Evolutionary conservation across 202 grass and related monocot genomes (phyloP).

Genomic region (Carex sylvatica): DNA sequence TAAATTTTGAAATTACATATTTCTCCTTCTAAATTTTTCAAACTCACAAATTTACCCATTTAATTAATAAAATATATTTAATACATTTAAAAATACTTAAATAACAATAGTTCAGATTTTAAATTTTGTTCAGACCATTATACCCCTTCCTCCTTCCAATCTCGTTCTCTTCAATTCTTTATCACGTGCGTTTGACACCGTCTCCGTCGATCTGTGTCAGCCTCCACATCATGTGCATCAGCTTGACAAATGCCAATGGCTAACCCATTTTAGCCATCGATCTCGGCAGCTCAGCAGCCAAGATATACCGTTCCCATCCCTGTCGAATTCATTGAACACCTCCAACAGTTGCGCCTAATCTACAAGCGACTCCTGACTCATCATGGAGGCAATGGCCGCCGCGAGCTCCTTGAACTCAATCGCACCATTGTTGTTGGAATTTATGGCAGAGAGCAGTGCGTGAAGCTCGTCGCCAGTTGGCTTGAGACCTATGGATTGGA

Average conservation of each 20-base stretch:
- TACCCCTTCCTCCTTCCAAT: no score
- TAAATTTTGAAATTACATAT: no score
- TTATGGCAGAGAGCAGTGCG: constrained; percentile 55
- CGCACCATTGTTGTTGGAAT: constrained; percentile 58
- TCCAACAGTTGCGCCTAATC: constrained; percentile 74
- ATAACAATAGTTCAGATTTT: no score
- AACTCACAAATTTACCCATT: no score
- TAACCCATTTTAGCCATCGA: constrained; percentile 67
- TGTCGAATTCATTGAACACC: constrained; percentile 69
- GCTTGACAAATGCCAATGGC: constrained; percentile 73
- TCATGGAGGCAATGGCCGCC: constrained; percentile 56
- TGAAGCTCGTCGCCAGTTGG: constrained; percentile 59
- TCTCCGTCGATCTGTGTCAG: constrained; percentile 64
- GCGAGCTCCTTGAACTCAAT: constrained; percentile 83
- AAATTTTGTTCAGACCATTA: no score
- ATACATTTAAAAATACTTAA: no score
- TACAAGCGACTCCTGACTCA: constrained; percentile 58
- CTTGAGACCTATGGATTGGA: constrained; percentile 56
- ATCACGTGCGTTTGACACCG: no score
- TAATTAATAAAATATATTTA: no score
- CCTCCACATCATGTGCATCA: constrained; percentile 68
- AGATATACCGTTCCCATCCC: constrained; percentile 79
- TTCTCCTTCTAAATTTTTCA: no score
- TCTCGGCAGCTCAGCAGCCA: constrained; percentile 63
- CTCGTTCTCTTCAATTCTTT: no score